Evolutionary conservation across 345 rosid genomes (phyloP).

Genomic region (Noccaea bulbosa): DNA sequence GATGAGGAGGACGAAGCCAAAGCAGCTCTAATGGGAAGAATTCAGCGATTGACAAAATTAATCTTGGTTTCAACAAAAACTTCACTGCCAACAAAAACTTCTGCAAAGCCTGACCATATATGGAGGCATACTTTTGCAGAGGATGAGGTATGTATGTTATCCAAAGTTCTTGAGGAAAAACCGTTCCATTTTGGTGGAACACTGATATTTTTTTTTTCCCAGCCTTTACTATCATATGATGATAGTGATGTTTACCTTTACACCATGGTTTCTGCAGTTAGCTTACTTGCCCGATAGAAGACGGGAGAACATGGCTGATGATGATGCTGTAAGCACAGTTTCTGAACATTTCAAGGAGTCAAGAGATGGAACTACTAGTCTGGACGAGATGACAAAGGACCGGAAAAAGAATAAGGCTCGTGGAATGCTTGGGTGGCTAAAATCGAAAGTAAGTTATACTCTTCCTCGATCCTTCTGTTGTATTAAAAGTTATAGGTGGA

Average conservation of each 20-base stretch:
- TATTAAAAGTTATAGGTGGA: constrained; percentile 31
- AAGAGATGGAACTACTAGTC: constrained; percentile 56
- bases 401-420: constrained; percentile 61
- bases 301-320: constrained; percentile 61
- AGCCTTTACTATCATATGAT: constrained; percentile 15
- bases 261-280: constrained; percentile 36
- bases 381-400: constrained; percentile 78
- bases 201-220: constrained; percentile 3
- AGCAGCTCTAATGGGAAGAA: constrained; percentile 99
- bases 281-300: constrained; percentile 70
- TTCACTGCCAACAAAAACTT: constrained; percentile 65
- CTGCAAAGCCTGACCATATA: constrained; percentile 69
- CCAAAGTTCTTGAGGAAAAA: constrained; percentile 5
- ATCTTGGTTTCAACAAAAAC: constrained; percentile 97
- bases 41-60: constrained; percentile 93
- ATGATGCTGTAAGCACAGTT: constrained; percentile 64
- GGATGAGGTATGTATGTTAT: constrained; percentile 66
- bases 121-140: constrained; percentile 73
- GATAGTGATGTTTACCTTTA: constrained; percentile 34
- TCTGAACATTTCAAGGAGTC: constrained; percentile 62
- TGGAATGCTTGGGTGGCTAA: constrained; percentile 97
- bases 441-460: constrained; percentile 58
- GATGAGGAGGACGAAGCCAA: constrained; percentile 99
- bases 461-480: constrained; percentile 11
- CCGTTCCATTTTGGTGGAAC: constrained; percentile 14